A percentile compares a stretch with the other conserved stretches of the same genome.
Conservation (phyloP, 805 yeast species). For the Candida maris region DNA sequence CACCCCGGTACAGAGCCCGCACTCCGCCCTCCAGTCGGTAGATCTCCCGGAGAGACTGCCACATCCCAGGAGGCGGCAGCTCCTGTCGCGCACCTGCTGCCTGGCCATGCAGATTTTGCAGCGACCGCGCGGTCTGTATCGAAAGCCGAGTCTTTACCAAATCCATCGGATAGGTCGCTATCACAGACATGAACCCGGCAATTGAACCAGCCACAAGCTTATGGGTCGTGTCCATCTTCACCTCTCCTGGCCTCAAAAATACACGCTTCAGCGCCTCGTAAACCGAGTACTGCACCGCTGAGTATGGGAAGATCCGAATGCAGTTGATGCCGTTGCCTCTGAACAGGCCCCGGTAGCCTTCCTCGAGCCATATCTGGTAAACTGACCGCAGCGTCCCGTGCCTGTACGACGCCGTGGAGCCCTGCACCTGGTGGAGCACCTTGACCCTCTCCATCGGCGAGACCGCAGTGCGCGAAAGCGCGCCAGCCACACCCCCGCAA, state of each 20-base stretch:
- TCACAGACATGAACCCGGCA: slow-evolving; percentile 78
- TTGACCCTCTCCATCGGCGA: slow-evolving; percentile 95
- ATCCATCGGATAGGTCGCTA: slow-evolving; percentile 89
- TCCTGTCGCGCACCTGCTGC: neutral
- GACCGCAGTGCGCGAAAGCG: slow-evolving; percentile 82
- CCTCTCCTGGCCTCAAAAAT: slow-evolving; percentile 27
- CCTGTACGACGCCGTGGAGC: slow-evolving; percentile 37
- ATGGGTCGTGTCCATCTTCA: slow-evolving; percentile 48
- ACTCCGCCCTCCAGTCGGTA: slow-evolving; percentile 80
- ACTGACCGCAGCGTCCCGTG: slow-evolving; percentile 77
- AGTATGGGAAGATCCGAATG: slow-evolving; percentile 85
- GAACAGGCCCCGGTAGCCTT: slow-evolving; percentile 86
- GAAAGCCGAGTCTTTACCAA: slow-evolving; percentile 85
- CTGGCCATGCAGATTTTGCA: slow-evolving; percentile 39
- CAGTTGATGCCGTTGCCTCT: slow-evolving; percentile 92
- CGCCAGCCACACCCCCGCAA: slow-evolving; percentile 78
- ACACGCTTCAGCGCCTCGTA: slow-evolving; percentile 60
- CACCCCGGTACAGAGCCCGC: slow-evolving; percentile 73
- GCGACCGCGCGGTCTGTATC: slow-evolving; percentile 71
- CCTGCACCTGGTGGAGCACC: slow-evolving; percentile 87
- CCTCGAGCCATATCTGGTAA: slow-evolving; percentile 75
- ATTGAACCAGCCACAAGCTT: slow-evolving; percentile 73
- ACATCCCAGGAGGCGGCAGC: slow-evolving; percentile 66
- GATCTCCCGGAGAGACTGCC: slow-evolving; percentile 52
- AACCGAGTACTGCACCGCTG: slow-evolving; percentile 89